Evolutionary conservation across 495 filamentous ascomycete genomes (phyloP).

Genomic region (Aspergillus ostianus): DNA sequence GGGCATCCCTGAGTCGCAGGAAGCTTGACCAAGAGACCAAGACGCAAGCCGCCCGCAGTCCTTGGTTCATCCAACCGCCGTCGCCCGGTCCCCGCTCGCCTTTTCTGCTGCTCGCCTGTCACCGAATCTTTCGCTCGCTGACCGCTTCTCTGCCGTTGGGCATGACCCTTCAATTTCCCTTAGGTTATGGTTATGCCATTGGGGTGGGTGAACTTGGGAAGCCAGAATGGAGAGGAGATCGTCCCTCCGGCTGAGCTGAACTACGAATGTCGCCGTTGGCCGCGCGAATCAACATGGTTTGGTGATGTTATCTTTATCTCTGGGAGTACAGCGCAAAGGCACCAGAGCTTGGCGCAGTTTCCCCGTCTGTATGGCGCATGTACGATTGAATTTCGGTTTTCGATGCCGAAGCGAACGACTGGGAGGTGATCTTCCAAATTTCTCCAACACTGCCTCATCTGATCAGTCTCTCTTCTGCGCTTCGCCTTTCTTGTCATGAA

Average conservation of each 20-base stretch:
- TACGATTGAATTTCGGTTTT: slow-evolving; percentile 1
- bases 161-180: slow-evolving; percentile 7
- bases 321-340: neutral
- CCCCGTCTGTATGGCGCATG: slow-evolving; percentile 5
- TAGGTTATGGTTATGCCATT: too few species aligned
- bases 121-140: too few species aligned
- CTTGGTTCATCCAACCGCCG: neutral
- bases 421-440: neutral
- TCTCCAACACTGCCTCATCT: slow-evolving; percentile 8
- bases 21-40: slow-evolving; percentile 23
- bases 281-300: too few species aligned
- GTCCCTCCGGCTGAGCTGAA: too few species aligned
- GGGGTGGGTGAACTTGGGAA: too few species aligned
- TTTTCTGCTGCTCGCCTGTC: neutral
- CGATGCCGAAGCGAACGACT: neutral
- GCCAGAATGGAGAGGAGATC: too few species aligned
- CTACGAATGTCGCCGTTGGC: neutral
- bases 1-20: slow-evolving; percentile 24
- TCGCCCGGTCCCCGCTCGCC: slow-evolving; percentile 2
- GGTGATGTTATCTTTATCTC: neutral
- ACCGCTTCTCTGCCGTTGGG: slow-evolving; percentile 12
- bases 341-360: neutral
- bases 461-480: neutral
- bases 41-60: slow-evolving; percentile 8
- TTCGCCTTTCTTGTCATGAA: slow-evolving; percentile 14